phyloP scores from a whole-genome alignment of 140 eudicot genomes.

The Ambrosia hybrid region DNA sequence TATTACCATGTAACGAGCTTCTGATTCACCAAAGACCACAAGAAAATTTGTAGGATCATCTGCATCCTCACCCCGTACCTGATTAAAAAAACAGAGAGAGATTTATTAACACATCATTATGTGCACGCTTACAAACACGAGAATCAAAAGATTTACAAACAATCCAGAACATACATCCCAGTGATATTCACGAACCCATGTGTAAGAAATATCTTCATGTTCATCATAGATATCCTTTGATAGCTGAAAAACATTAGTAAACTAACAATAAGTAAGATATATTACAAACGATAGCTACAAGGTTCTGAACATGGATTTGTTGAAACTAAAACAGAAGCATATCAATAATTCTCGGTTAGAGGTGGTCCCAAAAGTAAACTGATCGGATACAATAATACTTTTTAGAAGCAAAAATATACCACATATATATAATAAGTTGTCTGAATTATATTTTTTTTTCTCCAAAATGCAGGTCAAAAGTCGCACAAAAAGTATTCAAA shows the following conservation, averaged over 20 bases:
- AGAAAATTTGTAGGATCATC: slow-evolving; percentile 83
- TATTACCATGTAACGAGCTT: slow-evolving; percentile 75
- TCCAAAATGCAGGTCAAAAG: neutral
- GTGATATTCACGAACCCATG: slow-evolving; percentile 94
- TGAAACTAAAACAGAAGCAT: slow-evolving; percentile 2
- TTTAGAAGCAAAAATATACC: no score
- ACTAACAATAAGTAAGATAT: neutral
- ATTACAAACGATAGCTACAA: neutral
- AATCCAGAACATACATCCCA: slow-evolving; percentile 73
- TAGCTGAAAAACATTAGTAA: slow-evolving; percentile 50
- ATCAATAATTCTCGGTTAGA: neutral
- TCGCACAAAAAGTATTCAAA: neutral
- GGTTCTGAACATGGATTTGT: neutral
- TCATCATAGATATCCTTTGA: slow-evolving; percentile 82
- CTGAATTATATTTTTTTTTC: neutral
- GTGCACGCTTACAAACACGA: neutral
- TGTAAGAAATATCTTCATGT: slow-evolving; percentile 71
- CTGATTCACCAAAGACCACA: slow-evolving; percentile 74
- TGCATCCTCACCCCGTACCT: slow-evolving; percentile 83
- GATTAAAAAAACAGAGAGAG: slow-evolving; percentile 16
- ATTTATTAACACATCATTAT: slow-evolving; percentile 8
- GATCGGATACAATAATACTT: no score
- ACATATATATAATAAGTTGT: no score
- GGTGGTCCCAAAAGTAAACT: no score
- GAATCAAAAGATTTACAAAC: neutral